Evolutionary conservation across 2,329 filamentous ascomycete species (phyloP).

Genomic region (Lasiodiplodia citricola): DNA sequence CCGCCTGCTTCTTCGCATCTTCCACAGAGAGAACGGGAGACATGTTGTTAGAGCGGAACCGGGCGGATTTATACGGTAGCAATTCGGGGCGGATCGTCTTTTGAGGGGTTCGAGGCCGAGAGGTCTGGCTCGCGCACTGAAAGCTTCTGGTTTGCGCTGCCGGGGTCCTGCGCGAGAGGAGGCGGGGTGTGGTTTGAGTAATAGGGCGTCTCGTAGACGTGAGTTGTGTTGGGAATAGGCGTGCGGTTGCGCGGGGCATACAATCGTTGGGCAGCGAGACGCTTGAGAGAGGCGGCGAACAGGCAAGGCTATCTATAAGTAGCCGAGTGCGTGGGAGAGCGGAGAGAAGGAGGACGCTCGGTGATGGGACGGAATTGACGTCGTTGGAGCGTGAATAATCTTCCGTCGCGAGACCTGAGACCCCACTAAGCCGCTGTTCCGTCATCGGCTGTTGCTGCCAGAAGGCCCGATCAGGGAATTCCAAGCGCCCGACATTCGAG

Average conservation of each 20-base stretch:
- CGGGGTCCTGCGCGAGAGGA: not conserved
- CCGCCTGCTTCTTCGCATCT: conserved; percentile 75
- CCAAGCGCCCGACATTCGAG: not conserved
- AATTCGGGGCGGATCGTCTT: not conserved
- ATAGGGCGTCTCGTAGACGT: conserved; percentile 4
- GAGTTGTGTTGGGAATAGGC: conserved; percentile 11
- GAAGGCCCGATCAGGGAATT: conserved; percentile 16
- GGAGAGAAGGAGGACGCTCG: not conserved
- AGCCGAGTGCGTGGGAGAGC: not conserved
- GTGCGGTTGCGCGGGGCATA: conserved; percentile 21
- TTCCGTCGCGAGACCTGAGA: conserved; percentile 15
- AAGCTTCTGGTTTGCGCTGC: not conserved
- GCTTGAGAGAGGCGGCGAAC: not conserved
- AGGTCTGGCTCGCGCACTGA: not conserved
- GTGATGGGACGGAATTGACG: conserved; percentile 19
- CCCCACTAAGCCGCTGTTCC: conserved; percentile 21
- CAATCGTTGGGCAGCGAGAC: conserved; percentile 19
- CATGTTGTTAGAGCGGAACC: conserved; percentile 17
- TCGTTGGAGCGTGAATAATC: conserved; percentile 24
- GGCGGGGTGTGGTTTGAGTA: not conserved
- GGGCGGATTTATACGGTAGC: not conserved
- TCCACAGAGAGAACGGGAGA: conserved; percentile 57
- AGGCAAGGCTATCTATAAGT: not conserved
- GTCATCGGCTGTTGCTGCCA: conserved; percentile 18
- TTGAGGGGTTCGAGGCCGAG: not conserved